Conservation (phyloP, 352 stramenopile genomes). For the Globisporangium polare region DNA sequence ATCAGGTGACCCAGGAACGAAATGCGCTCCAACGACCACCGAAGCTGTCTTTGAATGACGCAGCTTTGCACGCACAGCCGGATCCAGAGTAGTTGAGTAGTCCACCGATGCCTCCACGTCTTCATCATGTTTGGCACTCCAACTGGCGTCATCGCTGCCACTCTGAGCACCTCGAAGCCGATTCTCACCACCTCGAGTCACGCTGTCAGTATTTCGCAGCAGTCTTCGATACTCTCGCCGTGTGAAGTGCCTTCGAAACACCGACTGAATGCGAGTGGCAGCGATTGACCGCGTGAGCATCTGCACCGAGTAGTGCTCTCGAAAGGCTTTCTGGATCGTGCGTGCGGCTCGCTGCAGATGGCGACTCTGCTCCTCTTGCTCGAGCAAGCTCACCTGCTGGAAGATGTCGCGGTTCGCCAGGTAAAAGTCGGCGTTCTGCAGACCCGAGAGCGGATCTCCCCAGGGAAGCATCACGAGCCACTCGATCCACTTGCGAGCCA, state of each 20-base stretch:
- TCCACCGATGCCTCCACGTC: background rate
- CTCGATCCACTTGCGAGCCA: slow-evolving; percentile 46
- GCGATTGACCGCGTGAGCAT: slow-evolving; percentile 26
- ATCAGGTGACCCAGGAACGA: background rate
- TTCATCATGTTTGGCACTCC: background rate
- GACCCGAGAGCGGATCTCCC: slow-evolving; percentile 25
- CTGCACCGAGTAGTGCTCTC: slow-evolving; percentile 27
- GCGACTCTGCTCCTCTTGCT: slow-evolving; percentile 8
- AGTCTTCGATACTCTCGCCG: background rate
- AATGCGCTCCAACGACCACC: slow-evolving; percentile 3
- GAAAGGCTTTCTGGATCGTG: slow-evolving; percentile 39
- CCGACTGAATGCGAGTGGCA: slow-evolving; percentile 31
- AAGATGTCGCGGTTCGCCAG: slow-evolving; percentile 28
- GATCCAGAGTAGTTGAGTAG: slow-evolving; percentile 4
- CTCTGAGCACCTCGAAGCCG: background rate
- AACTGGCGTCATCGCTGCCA: background rate
- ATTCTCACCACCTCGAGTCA: background rate
- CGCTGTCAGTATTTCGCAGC: too few species aligned
- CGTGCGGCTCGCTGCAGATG: slow-evolving; percentile 23
- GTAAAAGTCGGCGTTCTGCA: slow-evolving; percentile 23
- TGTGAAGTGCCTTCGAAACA: slow-evolving; percentile 7
- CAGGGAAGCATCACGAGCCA: slow-evolving; percentile 58
- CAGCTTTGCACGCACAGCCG: slow-evolving; percentile 2
- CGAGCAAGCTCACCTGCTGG: slow-evolving; percentile 35
- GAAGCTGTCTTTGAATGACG: background rate